These are phyloP conservation scores for Chimonanthus salicifolius DNA, from an alignment of 164 flowering plant species.

Conservation along the genomic window DNA sequence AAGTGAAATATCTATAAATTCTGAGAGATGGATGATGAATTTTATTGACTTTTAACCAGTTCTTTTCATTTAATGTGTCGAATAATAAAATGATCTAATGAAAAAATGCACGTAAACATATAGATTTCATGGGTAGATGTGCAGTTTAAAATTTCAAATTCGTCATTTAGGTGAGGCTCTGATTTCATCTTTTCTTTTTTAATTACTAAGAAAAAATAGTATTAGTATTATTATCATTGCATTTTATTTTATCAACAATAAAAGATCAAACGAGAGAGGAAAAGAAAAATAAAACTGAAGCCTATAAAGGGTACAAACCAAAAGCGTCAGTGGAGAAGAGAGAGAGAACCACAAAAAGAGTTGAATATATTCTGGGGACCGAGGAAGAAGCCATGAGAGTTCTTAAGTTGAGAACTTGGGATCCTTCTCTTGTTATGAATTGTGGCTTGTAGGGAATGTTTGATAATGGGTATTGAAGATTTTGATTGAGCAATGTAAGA, in stretches of 20 bases:
- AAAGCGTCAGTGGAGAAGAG: neutral
- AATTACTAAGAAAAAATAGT: too few relatives aligned
- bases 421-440: neutral
- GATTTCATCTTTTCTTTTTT: too few relatives aligned
- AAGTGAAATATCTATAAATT: too few relatives aligned
- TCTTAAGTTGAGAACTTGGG: neutral
- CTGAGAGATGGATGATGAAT: too few relatives aligned
- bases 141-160: too few relatives aligned
- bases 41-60: too few relatives aligned
- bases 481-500: neutral
- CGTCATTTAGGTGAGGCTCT: too few relatives aligned
- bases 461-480: neutral
- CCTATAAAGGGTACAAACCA: neutral
- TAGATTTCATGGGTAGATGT: too few relatives aligned
- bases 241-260: neutral
- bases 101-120: too few relatives aligned
- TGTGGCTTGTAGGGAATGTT: neutral
- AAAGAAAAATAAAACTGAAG: neutral
- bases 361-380: neutral
- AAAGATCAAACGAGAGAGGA: neutral
- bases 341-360: neutral
- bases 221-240: too few relatives aligned
- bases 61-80: too few relatives aligned
- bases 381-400: constrained; percentile 1
- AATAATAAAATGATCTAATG: too few relatives aligned